Percentiles rank a stretch among this genome's conserved stretches.
Evolutionary conservation across 2,329 filamentous ascomycete genomes (phyloP).

Genomic region (Penicillium aurantiogriseum): DNA sequence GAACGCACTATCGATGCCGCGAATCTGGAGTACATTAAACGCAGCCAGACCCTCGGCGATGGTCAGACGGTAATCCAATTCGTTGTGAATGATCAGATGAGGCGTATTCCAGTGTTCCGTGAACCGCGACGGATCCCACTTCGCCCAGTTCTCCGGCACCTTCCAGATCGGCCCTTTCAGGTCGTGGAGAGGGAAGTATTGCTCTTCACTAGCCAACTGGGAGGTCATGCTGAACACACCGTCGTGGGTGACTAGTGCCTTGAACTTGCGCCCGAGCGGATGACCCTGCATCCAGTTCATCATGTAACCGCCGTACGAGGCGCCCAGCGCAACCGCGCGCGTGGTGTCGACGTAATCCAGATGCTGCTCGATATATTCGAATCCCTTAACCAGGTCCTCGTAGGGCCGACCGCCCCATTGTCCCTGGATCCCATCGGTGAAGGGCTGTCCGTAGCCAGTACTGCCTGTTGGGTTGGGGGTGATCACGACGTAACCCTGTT

Average conservation of each 20-base stretch:
- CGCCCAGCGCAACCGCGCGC: constrained; percentile 54
- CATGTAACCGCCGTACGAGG: constrained; percentile 61
- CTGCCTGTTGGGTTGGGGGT: constrained; percentile 60
- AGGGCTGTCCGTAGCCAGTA: constrained; percentile 55
- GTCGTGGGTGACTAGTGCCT: constrained; percentile 57
- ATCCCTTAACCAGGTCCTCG: constrained; percentile 55
- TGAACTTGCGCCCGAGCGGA: constrained; percentile 55
- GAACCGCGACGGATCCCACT: constrained; percentile 58
- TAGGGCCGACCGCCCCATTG: constrained; percentile 57
- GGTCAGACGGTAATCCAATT: constrained; percentile 83
- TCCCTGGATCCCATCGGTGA: constrained; percentile 53
- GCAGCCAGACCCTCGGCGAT: constrained; percentile 80
- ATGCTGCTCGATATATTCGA: constrained; percentile 52
- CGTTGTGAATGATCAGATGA: constrained; percentile 84
- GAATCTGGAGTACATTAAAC: constrained; percentile 80
- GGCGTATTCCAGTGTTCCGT: constrained; percentile 77
- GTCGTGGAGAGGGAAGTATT: constrained; percentile 57
- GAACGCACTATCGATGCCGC: constrained; percentile 72
- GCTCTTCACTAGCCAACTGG: constrained; percentile 51
- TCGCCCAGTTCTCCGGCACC: constrained; percentile 51
- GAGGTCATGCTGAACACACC: constrained; percentile 48
- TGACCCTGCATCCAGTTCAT: constrained; percentile 60
- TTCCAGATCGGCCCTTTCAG: constrained; percentile 53
- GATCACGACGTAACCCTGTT: constrained; percentile 62
- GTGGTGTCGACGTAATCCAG: constrained; percentile 54